phyloP scores from a whole-genome alignment of 139 green algal species.

The Chlorella ohadii region DNA sequence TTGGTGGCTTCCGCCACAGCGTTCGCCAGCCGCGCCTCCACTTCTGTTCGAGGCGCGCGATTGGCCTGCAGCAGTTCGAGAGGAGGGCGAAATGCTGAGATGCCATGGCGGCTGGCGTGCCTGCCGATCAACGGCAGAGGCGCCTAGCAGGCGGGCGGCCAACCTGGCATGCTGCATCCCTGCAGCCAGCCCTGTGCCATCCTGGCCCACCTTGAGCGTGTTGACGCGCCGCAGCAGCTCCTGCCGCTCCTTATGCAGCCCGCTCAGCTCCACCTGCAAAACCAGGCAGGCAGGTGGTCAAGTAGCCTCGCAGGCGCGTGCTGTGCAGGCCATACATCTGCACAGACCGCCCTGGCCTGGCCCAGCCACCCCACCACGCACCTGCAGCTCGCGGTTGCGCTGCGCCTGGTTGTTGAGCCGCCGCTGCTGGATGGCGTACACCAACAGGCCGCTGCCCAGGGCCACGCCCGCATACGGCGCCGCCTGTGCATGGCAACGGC shows the following conservation, averaged over 20 bases:
- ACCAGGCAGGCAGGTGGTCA: no score
- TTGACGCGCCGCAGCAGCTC: slow-evolving; percentile 39
- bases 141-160: no score
- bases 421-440: slow-evolving; percentile 50
- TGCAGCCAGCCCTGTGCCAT: no score
- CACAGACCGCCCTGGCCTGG: no score
- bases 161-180: no score
- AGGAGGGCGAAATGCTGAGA: no score
- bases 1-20: slow-evolving; percentile 60
- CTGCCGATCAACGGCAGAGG: no score
- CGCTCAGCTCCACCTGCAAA: neutral
- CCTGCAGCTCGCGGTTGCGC: slow-evolving; percentile 3
- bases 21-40: slow-evolving; percentile 56
- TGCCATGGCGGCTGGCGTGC: no score
- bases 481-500: neutral
- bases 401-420: slow-evolving; percentile 33
- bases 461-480: slow-evolving; percentile 50
- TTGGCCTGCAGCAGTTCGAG: slow-evolving; percentile 40
- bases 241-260: slow-evolving; percentile 43
- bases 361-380: neutral
- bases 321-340: no score
- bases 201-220: slow-evolving; percentile 41
- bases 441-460: slow-evolving; percentile 42
- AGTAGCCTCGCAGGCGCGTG: no score
- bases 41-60: slow-evolving; percentile 38